A percentile compares a stretch with the other conserved stretches of the same genome.
Conservation (phyloP, 768 basidiomycete species). For the Amanita fuliginea region DNA sequence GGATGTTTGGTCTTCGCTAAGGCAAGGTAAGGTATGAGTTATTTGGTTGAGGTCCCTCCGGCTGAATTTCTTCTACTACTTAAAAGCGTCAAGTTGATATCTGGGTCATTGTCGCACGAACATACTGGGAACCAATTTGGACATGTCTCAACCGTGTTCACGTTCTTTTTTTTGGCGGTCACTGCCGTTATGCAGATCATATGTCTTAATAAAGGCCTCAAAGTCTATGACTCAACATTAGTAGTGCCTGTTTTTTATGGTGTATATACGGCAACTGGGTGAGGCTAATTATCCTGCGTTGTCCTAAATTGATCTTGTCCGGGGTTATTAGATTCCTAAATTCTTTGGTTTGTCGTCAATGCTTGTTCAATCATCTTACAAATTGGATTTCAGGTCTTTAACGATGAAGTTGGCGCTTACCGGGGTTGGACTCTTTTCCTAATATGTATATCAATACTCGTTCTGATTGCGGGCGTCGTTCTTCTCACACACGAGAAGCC, state of each 20-base stretch:
- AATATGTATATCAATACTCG: slow-evolving; percentile 75
- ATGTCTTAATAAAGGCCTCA: slow-evolving; percentile 83
- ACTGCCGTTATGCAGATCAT: slow-evolving; percentile 88
- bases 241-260: slow-evolving; percentile 96
- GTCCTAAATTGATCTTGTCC: background rate
- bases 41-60: background rate
- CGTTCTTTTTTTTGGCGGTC: slow-evolving; percentile 49
- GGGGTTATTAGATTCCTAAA: slow-evolving; percentile 28
- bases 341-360: slow-evolving; percentile 20
- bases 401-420: slow-evolving; percentile 78
- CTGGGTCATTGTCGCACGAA: slow-evolving; percentile 65
- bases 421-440: slow-evolving; percentile 82
- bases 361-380: background rate
- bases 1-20: slow-evolving; percentile 78
- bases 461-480: slow-evolving; percentile 88
- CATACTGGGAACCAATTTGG: slow-evolving; percentile 85
- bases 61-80: slow-evolving; percentile 8
- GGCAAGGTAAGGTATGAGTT: slow-evolving; percentile 39
- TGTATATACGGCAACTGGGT: slow-evolving; percentile 80
- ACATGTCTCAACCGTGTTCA: slow-evolving; percentile 70
- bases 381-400: slow-evolving; percentile 44
- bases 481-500: slow-evolving; percentile 90
- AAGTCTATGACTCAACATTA: slow-evolving; percentile 81
- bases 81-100: slow-evolving; percentile 66
- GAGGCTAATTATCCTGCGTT: slow-evolving; percentile 12